Conservation (phyloP, 495 filamentous ascomycete species). For the Lasiosphaeria miniovina region DNA sequence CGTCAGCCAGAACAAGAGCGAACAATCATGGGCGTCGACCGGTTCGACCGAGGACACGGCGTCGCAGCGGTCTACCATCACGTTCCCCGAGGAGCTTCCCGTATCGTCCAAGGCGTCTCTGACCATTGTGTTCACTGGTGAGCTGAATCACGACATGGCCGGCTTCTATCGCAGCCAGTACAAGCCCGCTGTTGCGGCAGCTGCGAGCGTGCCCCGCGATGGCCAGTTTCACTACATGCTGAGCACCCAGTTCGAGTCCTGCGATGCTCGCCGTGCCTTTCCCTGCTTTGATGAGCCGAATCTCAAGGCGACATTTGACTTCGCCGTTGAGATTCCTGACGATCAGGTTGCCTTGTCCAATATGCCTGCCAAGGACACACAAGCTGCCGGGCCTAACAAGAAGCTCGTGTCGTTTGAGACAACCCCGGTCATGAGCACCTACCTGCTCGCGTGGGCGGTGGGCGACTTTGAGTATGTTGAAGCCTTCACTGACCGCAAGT, state of each 20-base stretch:
- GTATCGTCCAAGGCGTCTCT: constrained; percentile 59
- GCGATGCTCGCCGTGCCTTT: constrained; percentile 89
- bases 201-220: constrained; percentile 71
- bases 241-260: constrained; percentile 95
- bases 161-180: constrained; percentile 97
- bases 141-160: constrained; percentile 90
- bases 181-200: constrained; percentile 68
- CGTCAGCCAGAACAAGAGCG: constrained; percentile 45
- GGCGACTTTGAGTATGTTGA: constrained; percentile 97
- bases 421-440: constrained; percentile 95
- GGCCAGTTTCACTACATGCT: constrained; percentile 86
- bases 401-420: constrained; percentile 82
- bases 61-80: constrained; percentile 71
- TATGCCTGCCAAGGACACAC: constrained; percentile 77
- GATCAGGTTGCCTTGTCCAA: constrained; percentile 87
- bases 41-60: constrained; percentile 74
- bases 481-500: constrained; percentile 79
- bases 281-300: constrained; percentile 99
- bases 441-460: constrained; percentile 91
- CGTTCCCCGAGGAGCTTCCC: constrained; percentile 65
- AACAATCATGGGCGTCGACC: constrained; percentile 54
- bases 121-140: constrained; percentile 75
- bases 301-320: constrained; percentile 91
- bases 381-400: constrained; percentile 57
- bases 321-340: constrained; percentile 84